phyloP scores from a whole-genome alignment of 345 rosid species.

The Linum trigynum region DNA sequence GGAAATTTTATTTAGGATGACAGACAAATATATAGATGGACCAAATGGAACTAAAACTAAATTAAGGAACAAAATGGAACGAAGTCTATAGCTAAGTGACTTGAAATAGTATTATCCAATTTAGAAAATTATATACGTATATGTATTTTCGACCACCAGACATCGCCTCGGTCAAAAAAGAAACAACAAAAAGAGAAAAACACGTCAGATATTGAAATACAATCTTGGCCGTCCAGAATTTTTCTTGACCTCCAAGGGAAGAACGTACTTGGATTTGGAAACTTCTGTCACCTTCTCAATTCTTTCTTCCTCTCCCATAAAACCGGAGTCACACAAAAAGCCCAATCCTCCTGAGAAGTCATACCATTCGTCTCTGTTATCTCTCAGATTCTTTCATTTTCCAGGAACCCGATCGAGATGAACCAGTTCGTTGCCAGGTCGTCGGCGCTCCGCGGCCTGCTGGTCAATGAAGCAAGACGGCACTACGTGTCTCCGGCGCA shows the following conservation, averaged over 20 bases:
- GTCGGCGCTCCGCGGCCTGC: conserved; percentile 20
- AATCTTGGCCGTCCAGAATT: not conserved
- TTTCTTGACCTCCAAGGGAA: not conserved
- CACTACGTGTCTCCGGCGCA: conserved; percentile 6
- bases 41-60: too few relatives aligned
- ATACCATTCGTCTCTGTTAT: not conserved
- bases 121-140: too few relatives aligned
- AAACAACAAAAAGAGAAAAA: too few relatives aligned
- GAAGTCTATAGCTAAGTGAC: too few relatives aligned
- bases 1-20: too few relatives aligned
- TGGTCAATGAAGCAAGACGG: conserved; percentile 8
- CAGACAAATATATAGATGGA: too few relatives aligned
- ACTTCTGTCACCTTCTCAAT: not conserved
- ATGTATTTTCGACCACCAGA: too few relatives aligned
- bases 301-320: not conserved
- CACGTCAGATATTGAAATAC: too few relatives aligned
- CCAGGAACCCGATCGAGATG: conserved; percentile 16
- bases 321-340: not conserved
- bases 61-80: too few relatives aligned
- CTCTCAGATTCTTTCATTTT: not conserved
- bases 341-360: not conserved
- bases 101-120: too few relatives aligned
- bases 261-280: not conserved
- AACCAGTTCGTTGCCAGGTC: conserved; percentile 21
- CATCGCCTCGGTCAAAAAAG: too few relatives aligned